Base-by-base conservation (phyloP, 805 yeast genomes). In the Limtongia smithiae region DNA sequence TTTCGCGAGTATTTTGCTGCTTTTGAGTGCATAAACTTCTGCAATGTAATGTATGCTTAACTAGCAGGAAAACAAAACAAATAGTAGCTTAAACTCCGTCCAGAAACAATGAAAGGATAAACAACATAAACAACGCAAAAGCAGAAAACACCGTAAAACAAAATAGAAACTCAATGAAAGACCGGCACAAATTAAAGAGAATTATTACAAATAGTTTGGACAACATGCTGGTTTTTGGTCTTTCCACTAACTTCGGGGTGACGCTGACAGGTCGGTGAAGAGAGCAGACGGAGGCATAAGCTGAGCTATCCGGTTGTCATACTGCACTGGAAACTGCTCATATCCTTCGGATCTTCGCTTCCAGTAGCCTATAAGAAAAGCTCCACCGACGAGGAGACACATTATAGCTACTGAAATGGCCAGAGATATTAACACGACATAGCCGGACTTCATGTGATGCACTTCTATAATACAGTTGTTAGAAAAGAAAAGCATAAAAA, bases 371-470 rank as follows among this genome's bases (percentile, higher is more conserved):
- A 74, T 74, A 3, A 70, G 55, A 24, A 70, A 65, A 48, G 74
- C 84, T 46, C 68, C 59, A 17, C 64, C 65, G 7, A 74, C 65
- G 24, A 78, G 49, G 8, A 75, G 46, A 28, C 69, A 55, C 55
- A 73, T 68, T 14, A 80, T 68, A 1, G 74, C 86, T 28, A 85
- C 58, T 0, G 91, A 80, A 46, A 82, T 69, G 0, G 89, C 93
- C 36, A 82, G 71, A 0, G 85, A 79, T 37, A 84, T 76, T 25
- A 85, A 74, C 3, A 82, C 88, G 25, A 84, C 81, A 59, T 75
- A 82, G 0, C 93, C 90, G 18, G 78, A 64, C 11, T 72, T 66
- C 65, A 75, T 68, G 48, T 58, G 52, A 14, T 58, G 46, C 34
- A 41, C 55, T 42, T 41, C 12, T 24, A 12, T 20, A 8, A 38